Evolutionary conservation across 2,329 filamentous ascomycete genomes (phyloP).

Genomic region (Fusarium mangiferae): DNA sequence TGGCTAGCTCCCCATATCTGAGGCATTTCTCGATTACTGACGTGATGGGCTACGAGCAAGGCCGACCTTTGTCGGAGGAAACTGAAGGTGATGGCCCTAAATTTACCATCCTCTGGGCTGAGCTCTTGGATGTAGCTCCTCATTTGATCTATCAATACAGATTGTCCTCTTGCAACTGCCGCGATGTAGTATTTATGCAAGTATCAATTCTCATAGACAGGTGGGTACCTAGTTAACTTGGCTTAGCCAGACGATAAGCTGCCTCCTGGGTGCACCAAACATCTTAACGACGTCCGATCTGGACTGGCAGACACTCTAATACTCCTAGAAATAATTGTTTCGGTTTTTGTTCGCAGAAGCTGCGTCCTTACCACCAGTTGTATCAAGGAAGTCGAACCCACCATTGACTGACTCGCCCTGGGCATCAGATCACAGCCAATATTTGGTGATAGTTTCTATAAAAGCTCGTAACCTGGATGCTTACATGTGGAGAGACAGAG

Average conservation of each 20-base stretch:
- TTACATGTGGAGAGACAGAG: rapidly evolving
- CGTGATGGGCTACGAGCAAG: neutral
- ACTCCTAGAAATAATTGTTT: no score
- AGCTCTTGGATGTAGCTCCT: rapidly evolving
- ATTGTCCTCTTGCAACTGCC: rapidly evolving
- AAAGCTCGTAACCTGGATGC: rapidly evolving
- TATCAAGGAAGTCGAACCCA: neutral
- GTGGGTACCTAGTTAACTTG: neutral
- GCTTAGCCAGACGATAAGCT: neutral
- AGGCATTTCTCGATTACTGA: neutral
- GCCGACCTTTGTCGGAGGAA: neutral
- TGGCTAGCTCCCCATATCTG: neutral
- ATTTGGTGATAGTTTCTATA: neutral
- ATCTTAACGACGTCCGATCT: neutral
- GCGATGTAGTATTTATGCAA: neutral
- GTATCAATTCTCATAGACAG: rapidly evolving
- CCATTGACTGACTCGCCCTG: rapidly evolving
- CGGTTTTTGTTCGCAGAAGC: neutral
- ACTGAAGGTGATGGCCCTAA: neutral
- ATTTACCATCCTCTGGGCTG: rapidly evolving
- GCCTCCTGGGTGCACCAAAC: neutral
- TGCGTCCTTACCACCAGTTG: neutral
- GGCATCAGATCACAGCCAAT: neutral
- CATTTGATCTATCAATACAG: rapidly evolving
- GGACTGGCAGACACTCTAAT: neutral